Conservation (phyloP, 108 stramenopile genomes). For the Heterococcus sp. region DNA sequence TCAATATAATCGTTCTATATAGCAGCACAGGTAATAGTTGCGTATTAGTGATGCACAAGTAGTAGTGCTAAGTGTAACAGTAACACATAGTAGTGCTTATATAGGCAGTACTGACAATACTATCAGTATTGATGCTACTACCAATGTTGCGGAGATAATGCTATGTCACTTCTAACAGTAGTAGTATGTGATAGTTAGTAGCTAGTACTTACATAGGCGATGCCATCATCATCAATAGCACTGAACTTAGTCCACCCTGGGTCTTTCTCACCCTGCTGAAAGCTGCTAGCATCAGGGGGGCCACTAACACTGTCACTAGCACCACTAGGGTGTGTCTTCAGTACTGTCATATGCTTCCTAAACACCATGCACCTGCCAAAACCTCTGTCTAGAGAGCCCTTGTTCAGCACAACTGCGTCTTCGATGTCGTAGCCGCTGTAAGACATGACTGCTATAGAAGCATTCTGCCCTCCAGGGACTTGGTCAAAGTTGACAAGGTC, state of each 20-base stretch:
- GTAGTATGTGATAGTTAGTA: neutral
- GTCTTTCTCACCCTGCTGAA: neutral
- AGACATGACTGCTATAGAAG: slow-evolving; percentile 94
- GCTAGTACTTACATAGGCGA: slow-evolving; percentile 28
- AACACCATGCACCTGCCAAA: slow-evolving; percentile 87
- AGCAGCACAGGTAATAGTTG: neutral
- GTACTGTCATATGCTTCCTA: slow-evolving; percentile 29
- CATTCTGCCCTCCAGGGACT: slow-evolving; percentile 96
- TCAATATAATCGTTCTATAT: neutral
- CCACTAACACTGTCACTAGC: neutral
- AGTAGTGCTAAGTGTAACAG: neutral
- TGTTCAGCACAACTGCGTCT: slow-evolving; percentile 97
- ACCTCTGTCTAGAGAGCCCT: slow-evolving; percentile 92
- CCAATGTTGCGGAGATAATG: too few relatives aligned
- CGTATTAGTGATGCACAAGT: neutral
- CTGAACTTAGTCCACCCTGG: slow-evolving; percentile 61
- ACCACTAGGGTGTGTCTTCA: neutral
- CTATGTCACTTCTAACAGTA: too few relatives aligned
- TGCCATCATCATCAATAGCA: slow-evolving; percentile 86
- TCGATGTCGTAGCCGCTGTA: slow-evolving; percentile 99
- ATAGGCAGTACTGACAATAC: neutral
- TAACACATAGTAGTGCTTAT: neutral
- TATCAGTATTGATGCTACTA: too few relatives aligned
- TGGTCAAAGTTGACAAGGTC: slow-evolving; percentile 94
- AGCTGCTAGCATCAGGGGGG: neutral